These are phyloP conservation scores for Chrysanthemum lavandulifolium DNA, from an alignment of 129 eudicot genomes.

Conservation along the genomic window DNA sequence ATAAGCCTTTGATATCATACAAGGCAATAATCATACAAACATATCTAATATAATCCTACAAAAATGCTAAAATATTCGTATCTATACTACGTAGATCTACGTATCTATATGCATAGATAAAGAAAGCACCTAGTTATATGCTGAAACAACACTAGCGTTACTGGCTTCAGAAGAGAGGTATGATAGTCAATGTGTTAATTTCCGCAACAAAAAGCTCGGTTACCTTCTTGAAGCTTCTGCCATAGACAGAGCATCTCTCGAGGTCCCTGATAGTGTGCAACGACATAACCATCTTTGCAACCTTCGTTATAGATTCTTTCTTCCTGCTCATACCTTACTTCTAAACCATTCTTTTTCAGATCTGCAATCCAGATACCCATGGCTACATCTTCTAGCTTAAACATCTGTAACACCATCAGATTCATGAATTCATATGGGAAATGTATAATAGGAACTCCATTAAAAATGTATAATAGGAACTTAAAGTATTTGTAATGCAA, in stretches of 20 bases:
- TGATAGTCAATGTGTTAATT: slow-evolving; percentile 33
- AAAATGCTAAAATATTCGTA: slow-evolving; percentile 13
- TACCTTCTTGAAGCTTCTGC: slow-evolving; percentile 84
- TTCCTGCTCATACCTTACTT: slow-evolving; percentile 33
- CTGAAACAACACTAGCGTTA: slow-evolving; percentile 27
- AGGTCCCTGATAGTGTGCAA: slow-evolving; percentile 97
- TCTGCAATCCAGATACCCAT: slow-evolving; percentile 96
- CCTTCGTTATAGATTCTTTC: slow-evolving; percentile 49
- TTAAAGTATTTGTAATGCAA: not conserved
- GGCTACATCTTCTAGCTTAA: slow-evolving; percentile 91
- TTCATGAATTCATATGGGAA: not conserved
- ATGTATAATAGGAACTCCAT: not conserved
- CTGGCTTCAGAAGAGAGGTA: not conserved
- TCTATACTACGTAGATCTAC: slow-evolving; percentile 23
- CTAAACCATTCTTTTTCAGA: slow-evolving; percentile 66
- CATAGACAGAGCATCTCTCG: slow-evolving; percentile 91
- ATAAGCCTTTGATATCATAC: not conserved
- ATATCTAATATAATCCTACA: not conserved
- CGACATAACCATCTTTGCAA: slow-evolving; percentile 87
- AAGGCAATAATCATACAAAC: slow-evolving; percentile 25
- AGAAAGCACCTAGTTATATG: slow-evolving; percentile 19
- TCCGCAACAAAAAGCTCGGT: slow-evolving; percentile 73
- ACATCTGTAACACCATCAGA: slow-evolving; percentile 50
- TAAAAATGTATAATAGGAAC: too few relatives aligned
- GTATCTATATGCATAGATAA: slow-evolving; percentile 24